Evolutionary conservation across 805 yeast genomes (phyloP), one percentile per base, ranked within the genome.

Genomic region (Yarrowia hollandica): DNA sequence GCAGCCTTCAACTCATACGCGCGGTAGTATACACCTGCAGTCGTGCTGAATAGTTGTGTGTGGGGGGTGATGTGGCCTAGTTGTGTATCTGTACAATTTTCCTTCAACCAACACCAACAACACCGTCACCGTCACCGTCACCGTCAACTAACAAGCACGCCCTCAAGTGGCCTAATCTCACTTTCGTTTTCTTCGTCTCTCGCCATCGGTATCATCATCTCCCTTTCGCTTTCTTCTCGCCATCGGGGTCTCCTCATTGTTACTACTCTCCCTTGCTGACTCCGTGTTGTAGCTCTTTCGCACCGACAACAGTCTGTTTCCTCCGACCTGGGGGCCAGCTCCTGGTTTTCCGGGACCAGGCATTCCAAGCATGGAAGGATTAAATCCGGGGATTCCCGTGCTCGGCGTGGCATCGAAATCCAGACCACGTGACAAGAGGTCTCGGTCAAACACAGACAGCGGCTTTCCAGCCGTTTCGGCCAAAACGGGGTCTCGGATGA

Each of bases 341-440:
- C 57, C 57, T 4, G 44, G 58, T 14, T 35, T 37, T 2, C 56
- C 56, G 4, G 58, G 44, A 19, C 42, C 58, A 9, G 58, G 58
- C 35, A 52, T 34, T 10, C 58, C 58, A 2, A 88, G 77, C 62
- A 83, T 80, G 4, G 82, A 73, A 9, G 86, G 74, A 64, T 86
- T 87, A 67, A 88, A 86, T 0, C 92, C 95, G 0, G 91, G 89
- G 14, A 88, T 79, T 1, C 94, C 94, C 59, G 82, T 77, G 15
- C 81, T 78, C 0, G 86, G 79, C 2, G 89, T 83, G 64, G 79
- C 82, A 42, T 84, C 88, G 62, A 88, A 83, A 62, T 75, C 75
- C 60, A 88, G 72, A 7, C 82, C 81, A 19, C 74, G 70, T 11
- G 71, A 70, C 26, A 86, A 73, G 56, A 79, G 69, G n/a, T 73